Evolutionary conservation across 768 basidiomycete genomes (phyloP).

Genomic region (Russula ochroleuca): DNA sequence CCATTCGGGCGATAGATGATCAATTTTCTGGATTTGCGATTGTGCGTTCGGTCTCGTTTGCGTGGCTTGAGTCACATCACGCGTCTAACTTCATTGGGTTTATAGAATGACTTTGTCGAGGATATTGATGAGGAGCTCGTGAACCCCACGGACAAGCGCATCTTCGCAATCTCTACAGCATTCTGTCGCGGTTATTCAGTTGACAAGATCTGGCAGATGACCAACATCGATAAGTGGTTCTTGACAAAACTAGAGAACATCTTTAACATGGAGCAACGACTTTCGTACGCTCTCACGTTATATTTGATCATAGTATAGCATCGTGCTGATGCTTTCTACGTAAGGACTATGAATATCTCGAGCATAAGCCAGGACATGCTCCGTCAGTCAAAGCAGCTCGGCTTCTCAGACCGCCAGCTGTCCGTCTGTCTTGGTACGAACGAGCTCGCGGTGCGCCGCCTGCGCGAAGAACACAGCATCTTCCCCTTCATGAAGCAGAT

Average conservation of each 20-base stretch:
- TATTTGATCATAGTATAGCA: not conserved
- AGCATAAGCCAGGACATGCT: slow-evolving; percentile 60
- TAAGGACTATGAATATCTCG: slow-evolving; percentile 59
- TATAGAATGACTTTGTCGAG: slow-evolving; percentile 79
- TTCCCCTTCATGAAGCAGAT: slow-evolving; percentile 96
- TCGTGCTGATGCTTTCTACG: slow-evolving; percentile 6
- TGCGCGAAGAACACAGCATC: slow-evolving; percentile 80
- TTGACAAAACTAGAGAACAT: slow-evolving; percentile 83
- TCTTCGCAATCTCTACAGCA: slow-evolving; percentile 94
- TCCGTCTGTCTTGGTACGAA: slow-evolving; percentile 81
- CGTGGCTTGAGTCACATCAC: not conserved
- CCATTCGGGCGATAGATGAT: slow-evolving; percentile 94
- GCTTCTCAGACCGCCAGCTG: slow-evolving; percentile 92
- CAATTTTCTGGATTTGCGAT: slow-evolving; percentile 90
- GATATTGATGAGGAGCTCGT: slow-evolving; percentile 89
- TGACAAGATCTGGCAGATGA: slow-evolving; percentile 96
- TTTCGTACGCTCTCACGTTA: slow-evolving; percentile 53
- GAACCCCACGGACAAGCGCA: slow-evolving; percentile 95
- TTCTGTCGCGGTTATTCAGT: slow-evolving; percentile 91
- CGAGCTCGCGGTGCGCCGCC: slow-evolving; percentile 86
- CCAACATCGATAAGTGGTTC: slow-evolving; percentile 99
- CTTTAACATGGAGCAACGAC: slow-evolving; percentile 68
- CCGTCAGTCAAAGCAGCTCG: slow-evolving; percentile 84
- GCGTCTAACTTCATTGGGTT: not conserved
- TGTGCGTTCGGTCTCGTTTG: slow-evolving; percentile 39